These are phyloP conservation scores for Exophiala lecanii-corni DNA, from an alignment of 2,329 filamentous ascomycete species.

Conservation along the genomic window DNA sequence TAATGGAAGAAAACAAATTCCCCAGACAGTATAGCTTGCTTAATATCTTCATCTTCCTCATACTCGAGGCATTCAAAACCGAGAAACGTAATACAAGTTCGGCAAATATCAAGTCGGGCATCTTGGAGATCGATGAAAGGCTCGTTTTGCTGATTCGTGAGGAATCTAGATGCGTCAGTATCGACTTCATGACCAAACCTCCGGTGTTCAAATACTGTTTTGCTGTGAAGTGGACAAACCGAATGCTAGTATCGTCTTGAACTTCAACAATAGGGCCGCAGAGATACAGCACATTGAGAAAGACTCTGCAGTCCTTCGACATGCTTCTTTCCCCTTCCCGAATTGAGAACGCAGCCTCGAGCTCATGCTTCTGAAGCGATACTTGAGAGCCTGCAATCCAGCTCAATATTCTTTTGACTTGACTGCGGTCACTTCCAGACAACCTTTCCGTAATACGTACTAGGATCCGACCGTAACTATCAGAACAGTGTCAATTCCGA, in stretches of 20 bases:
- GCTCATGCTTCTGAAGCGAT: background rate
- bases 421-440: too few species aligned
- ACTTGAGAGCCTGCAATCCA: background rate
- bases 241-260: background rate
- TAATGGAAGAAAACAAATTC: background rate
- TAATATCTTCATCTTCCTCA: background rate
- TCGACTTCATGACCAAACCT: background rate
- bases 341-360: background rate
- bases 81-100: background rate
- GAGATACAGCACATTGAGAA: background rate
- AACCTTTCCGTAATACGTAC: background rate
- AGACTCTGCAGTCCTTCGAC: background rate
- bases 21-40: background rate
- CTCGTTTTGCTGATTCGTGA: background rate
- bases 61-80: background rate
- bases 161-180: background rate
- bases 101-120: background rate
- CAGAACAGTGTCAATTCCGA: background rate
- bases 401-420: background rate
- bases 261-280: slow-evolving; percentile 3
- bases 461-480: background rate
- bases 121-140: background rate
- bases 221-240: slow-evolving; percentile 1
- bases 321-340: background rate
- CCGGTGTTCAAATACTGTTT: slow-evolving; percentile 1